Evolutionary conservation across 2,329 filamentous ascomycete genomes (phyloP).

Genomic region (Apiospora saccharicola): DNA sequence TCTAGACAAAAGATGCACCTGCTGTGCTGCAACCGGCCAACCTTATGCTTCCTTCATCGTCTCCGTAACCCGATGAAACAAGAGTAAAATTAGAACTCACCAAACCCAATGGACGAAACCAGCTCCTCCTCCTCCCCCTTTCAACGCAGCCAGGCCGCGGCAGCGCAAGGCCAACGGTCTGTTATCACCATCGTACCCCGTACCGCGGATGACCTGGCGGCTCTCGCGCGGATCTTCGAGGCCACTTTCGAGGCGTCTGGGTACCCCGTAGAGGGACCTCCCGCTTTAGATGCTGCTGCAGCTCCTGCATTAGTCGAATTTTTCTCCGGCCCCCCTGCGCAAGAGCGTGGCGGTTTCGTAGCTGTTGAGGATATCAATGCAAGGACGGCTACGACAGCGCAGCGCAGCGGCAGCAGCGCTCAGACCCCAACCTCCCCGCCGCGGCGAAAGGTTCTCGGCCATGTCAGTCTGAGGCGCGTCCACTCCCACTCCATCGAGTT

Average conservation of each 20-base stretch:
- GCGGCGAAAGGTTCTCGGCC: constrained; percentile 13
- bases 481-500: not conserved
- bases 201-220: constrained; percentile 11
- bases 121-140: not conserved
- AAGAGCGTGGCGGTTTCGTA: constrained; percentile 1
- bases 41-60: not conserved
- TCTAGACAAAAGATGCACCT: not conserved
- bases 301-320: not conserved
- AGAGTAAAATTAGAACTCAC: not conserved
- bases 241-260: constrained; percentile 15
- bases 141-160: not conserved
- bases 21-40: not conserved
- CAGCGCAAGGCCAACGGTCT: not conserved
- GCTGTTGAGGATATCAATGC: not conserved
- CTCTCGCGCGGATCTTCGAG: constrained; percentile 12
- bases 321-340: constrained; percentile 2
- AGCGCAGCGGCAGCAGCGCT: not conserved
- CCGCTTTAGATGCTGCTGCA: not conserved
- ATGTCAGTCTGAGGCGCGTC: constrained; percentile 17
- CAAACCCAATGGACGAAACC: not conserved
- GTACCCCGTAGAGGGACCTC: constrained; percentile 18
- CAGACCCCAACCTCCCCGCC: not conserved
- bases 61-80: not conserved
- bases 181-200: not conserved
- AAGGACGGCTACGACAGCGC: not conserved